These are phyloP conservation scores for Phanerodontia chrysosporium DNA, from an alignment of 768 basidiomycete species.

Conservation along the genomic window DNA sequence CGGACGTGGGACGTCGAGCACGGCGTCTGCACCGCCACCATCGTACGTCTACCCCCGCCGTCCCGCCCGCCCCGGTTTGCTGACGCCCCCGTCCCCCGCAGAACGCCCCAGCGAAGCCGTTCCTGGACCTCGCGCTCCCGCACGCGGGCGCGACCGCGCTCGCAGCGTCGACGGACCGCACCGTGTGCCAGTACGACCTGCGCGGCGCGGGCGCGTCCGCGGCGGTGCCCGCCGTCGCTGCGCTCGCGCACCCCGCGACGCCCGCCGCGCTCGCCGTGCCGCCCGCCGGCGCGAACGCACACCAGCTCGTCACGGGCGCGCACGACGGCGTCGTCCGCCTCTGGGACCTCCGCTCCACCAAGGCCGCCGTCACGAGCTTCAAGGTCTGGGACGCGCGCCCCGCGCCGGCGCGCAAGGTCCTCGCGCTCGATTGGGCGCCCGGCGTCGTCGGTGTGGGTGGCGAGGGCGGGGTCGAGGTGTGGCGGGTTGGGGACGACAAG, in stretches of 20 bases:
- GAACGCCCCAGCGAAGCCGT: constrained; percentile 71
- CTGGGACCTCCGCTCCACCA: constrained; percentile 74
- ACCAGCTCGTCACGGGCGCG: constrained; percentile 66
- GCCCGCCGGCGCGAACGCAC: constrained; percentile 18
- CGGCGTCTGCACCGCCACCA: constrained; percentile 66
- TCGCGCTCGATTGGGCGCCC: constrained; percentile 10
- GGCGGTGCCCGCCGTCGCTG: constrained; percentile 33
- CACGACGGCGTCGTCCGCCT: constrained; percentile 76
- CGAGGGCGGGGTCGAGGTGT: constrained; percentile 16
- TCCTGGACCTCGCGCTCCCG: constrained; percentile 57
- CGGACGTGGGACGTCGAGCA: constrained; percentile 82
- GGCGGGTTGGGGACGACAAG: constrained; percentile 9
- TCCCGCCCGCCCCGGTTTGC: background rate
- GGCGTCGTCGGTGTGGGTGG: constrained; percentile 13
- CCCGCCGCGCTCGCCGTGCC: constrained; percentile 53
- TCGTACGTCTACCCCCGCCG: constrained; percentile 42
- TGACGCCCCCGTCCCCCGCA: constrained; percentile 22
- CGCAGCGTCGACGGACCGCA: constrained; percentile 71
- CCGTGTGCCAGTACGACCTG: constrained; percentile 66
- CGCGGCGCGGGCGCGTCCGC: constrained; percentile 37
- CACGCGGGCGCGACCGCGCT: constrained; percentile 43
- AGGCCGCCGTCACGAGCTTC: constrained; percentile 61
- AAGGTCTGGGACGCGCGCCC: constrained; percentile 46
- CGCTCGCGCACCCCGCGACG: constrained; percentile 58
- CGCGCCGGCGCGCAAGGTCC: constrained; percentile 9